phyloP scores from a whole-genome alignment of 2,329 filamentous ascomycete species.

The Fusarium sp. region DNA sequence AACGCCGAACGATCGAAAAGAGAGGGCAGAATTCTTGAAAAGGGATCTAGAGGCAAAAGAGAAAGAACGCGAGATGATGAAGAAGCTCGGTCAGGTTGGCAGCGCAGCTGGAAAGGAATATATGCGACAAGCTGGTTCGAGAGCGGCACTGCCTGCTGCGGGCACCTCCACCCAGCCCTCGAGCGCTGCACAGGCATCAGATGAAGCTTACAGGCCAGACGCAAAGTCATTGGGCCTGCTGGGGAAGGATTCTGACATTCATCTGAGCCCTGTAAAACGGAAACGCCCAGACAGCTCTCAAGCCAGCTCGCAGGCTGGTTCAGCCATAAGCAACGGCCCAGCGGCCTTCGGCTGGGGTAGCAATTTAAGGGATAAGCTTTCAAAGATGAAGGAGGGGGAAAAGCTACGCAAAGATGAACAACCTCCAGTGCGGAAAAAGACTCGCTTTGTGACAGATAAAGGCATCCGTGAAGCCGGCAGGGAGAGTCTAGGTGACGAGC shows the following conservation, averaged over 20 bases:
- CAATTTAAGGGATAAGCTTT: slow-evolving; percentile 63
- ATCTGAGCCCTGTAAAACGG: slow-evolving; percentile 68
- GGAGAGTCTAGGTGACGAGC: slow-evolving; percentile 73
- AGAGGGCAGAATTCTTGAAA: slow-evolving; percentile 72
- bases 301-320: slow-evolving; percentile 52
- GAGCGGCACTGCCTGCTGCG: slow-evolving; percentile 13
- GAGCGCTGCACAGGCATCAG: slow-evolving; percentile 29
- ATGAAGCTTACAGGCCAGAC: slow-evolving; percentile 51
- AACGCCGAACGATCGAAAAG: slow-evolving; percentile 65
- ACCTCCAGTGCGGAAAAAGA: slow-evolving; percentile 73
- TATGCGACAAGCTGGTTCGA: slow-evolving; percentile 58
- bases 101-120: slow-evolving; percentile 76
- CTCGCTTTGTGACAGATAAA: slow-evolving; percentile 80
- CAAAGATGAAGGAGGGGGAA: slow-evolving; percentile 70
- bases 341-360: slow-evolving; percentile 66
- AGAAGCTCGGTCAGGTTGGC: slow-evolving; percentile 71
- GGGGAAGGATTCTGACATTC: slow-evolving; percentile 55
- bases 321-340: slow-evolving; percentile 38
- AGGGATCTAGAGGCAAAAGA: slow-evolving; percentile 72
- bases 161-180: slow-evolving; percentile 28
- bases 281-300: slow-evolving; percentile 60
- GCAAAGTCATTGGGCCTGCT: slow-evolving; percentile 50
- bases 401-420: slow-evolving; percentile 51
- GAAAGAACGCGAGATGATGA: slow-evolving; percentile 77
- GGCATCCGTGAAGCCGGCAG: slow-evolving; percentile 80